Base-by-base conservation (phyloP, 306 rosid genomes). In the Corylus heterophylla region DNA sequence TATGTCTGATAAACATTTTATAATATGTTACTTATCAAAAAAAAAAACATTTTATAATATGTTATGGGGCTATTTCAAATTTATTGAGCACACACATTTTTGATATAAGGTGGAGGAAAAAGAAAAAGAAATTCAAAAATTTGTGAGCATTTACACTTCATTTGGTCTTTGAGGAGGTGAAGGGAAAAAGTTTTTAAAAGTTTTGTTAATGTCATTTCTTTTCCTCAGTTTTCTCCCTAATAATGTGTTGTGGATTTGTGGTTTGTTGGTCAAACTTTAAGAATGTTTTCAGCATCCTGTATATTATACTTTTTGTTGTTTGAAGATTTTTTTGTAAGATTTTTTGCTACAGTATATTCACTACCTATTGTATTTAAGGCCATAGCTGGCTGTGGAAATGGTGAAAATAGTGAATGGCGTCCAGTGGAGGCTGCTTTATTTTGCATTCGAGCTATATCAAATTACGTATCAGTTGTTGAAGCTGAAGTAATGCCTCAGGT, bases 401-500 rank as follows among this genome's bases (percentile, higher is more conserved):
- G 84, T 72, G 96, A 88, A 79, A 84, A 75, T 18, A 82, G 85
- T 81, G 98, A 91, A 88, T 96, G 99, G 99, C 91, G 92, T 58
- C 92, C 93, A 55, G 97, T 93, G 5, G 99, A 96, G 86, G 99
- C 99, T 85, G 91, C 98, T 88, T 85, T 96, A 79, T 96, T 96
- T 82, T 94, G 99, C 84, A 93, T 96, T 66, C 92, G 90, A 73
- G 99, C 99, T 44, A 89, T 96, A 86, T 91, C 98, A 85, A 88
- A 72, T 74, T 90, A 93, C 80, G 99, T 96, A 54, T 91, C 98
- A 58, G 83, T 84, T 70, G 93, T 89, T 75, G 99, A 96, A 89
- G 85, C 94, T 63, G 96, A 91, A 91, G 94, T 93, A 84, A 93
- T 93, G 97, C 99, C 99, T 51, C 94, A 87, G 99, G 99, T 96